Conservation (phyloP, 2,329 filamentous ascomycete genomes). For the Mariannaea elegans region DNA sequence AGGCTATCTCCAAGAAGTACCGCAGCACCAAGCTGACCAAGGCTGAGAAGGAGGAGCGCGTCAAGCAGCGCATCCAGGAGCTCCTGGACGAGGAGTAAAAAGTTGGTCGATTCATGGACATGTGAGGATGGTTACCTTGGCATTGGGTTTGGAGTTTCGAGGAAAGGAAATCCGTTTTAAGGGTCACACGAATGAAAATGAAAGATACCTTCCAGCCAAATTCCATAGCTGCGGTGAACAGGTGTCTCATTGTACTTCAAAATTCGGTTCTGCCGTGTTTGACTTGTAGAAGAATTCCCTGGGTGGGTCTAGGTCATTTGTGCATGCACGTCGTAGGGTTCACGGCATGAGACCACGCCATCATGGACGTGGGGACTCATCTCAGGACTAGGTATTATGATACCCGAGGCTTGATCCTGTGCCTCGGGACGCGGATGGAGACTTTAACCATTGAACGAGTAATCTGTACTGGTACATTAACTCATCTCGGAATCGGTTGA, state of each 20-base stretch:
- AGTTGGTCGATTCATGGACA: constrained; percentile 37
- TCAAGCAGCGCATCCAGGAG: constrained; percentile 92
- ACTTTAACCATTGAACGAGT: too few species aligned
- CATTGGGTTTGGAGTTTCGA: constrained; percentile 52
- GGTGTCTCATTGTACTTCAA: constrained; percentile 39
- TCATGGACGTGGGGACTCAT: background rate
- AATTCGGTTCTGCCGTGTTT: background rate
- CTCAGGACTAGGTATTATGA: background rate
- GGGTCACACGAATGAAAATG: constrained; percentile 50
- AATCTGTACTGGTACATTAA: background rate
- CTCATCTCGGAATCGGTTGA: too few species aligned
- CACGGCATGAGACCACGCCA: background rate
- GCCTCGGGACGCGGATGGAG: constrained; percentile 1
- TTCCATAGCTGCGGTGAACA: constrained; percentile 42
- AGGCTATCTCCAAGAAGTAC: constrained; percentile 94
- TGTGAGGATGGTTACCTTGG: constrained; percentile 43
- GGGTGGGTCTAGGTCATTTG: constrained; percentile 5
- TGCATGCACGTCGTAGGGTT: constrained; percentile 10
- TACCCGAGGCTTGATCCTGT: constrained; percentile 3
- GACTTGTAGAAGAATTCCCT: constrained; percentile 3
- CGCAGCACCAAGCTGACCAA: constrained; percentile 78
- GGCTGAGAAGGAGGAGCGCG: constrained; percentile 82
- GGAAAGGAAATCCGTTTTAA: constrained; percentile 46
- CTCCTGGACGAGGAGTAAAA: constrained; percentile 65
- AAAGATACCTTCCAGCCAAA: constrained; percentile 46